Conservation (phyloP, 352 stramenopile genomes). For the Pythium apleroticum region DNA sequence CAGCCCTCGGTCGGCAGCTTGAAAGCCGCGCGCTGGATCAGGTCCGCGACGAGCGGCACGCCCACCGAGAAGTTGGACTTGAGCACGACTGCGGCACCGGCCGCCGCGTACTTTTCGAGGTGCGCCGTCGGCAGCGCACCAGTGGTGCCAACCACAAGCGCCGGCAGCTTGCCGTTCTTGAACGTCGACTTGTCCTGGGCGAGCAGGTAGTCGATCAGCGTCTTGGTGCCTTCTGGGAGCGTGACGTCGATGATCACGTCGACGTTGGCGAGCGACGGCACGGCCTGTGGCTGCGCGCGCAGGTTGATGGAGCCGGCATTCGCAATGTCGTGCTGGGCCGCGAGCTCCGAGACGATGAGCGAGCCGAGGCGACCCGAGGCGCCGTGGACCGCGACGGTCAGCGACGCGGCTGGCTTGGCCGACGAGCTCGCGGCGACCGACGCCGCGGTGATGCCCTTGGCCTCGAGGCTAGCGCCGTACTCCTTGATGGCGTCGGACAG, state of each 20-base stretch:
- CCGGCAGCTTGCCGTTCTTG: slow-evolving; percentile 67
- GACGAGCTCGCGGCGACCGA: slow-evolving; percentile 28
- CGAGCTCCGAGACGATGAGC: slow-evolving; percentile 69
- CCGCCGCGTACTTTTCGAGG: slow-evolving; percentile 61
- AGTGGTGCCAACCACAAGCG: slow-evolving; percentile 79
- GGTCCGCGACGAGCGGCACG: slow-evolving; percentile 72
- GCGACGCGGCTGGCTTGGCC: slow-evolving; percentile 11
- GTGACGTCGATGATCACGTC: slow-evolving; percentile 84
- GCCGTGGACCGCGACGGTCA: slow-evolving; percentile 72
- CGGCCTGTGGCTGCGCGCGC: slow-evolving; percentile 36
- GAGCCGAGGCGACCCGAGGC: slow-evolving; percentile 63
- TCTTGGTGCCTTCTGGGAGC: slow-evolving; percentile 66
- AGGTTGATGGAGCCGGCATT: slow-evolving; percentile 64
- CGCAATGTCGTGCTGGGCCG: slow-evolving; percentile 43
- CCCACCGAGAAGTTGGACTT: slow-evolving; percentile 87
- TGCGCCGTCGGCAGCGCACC: slow-evolving; percentile 52
- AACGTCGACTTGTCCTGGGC: slow-evolving; percentile 50
- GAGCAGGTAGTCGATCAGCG: slow-evolving; percentile 55
- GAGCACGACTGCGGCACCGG: slow-evolving; percentile 55
- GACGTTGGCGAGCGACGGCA: slow-evolving; percentile 41
- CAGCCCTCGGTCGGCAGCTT: slow-evolving; percentile 69
- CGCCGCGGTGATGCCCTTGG: slow-evolving; percentile 21
- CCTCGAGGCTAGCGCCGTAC: slow-evolving; percentile 44
- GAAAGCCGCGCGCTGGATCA: slow-evolving; percentile 73
- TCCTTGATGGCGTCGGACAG: slow-evolving; percentile 70